phyloP scores from a whole-genome alignment of 192 early-diverging fungal genomes.

The Backusella morwellensis region DNA sequence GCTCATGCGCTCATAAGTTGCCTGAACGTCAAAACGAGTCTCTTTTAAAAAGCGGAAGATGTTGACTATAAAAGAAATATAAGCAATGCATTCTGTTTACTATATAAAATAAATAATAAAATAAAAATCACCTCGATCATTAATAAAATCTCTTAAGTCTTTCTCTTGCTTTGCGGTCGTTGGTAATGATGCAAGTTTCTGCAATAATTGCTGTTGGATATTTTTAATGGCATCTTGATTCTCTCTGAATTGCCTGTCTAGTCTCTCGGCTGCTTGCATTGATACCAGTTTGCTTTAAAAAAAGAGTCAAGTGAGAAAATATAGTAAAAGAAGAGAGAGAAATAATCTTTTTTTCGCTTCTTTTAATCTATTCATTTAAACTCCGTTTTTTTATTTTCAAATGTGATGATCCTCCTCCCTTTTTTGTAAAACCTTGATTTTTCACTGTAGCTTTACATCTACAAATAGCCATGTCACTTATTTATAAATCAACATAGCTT shows the following conservation, averaged over 20 bases:
- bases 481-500: too few species aligned
- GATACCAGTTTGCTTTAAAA: background rate
- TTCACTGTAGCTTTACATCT: too few species aligned
- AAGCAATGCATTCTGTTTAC: background rate
- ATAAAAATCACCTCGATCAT: conserved; percentile 4
- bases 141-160: background rate
- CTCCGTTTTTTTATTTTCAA: background rate
- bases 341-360: background rate
- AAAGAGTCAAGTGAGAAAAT: background rate
- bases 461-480: too few species aligned
- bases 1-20: conserved; percentile 16
- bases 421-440: too few species aligned
- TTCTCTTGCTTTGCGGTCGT: background rate
- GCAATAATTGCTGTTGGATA: background rate
- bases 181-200: background rate
- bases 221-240: background rate
- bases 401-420: too few species aligned
- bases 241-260: background rate
- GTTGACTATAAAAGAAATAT: conserved; percentile 28
- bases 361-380: background rate
- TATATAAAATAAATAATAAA: background rate
- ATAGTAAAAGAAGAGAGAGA: background rate
- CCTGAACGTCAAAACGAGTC: conserved; percentile 21
- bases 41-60: conserved; percentile 40
- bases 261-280: background rate